Evolutionary conservation across 2,329 filamentous ascomycete genomes (phyloP), one percentile per base, ranked within the genome.

Genomic region (Teratosphaeria nubilosa): DNA sequence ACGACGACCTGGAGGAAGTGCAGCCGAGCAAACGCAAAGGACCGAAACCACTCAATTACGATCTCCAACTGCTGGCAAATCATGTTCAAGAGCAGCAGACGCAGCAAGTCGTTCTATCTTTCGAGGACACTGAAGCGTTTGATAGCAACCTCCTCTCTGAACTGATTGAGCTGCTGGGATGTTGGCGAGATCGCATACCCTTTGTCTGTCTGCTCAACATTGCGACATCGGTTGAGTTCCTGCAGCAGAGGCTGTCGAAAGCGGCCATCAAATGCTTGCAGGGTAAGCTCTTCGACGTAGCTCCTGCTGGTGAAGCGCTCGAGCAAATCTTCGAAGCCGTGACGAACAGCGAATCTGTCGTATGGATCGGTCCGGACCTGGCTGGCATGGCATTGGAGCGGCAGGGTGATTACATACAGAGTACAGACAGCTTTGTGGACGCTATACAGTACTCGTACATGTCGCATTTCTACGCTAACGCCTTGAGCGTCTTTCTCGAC

Each of bases 71-170:
- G 25, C 73, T 94, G 31, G 75, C 85, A 60, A 78, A 82, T 27
- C 85, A 82, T 70, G 77, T 85, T 14, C 78, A 77, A 59, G 74
- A 77, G 9, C 79, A 80, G 41, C 70, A 73, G 25, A 80, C 79
- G 31, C 73, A 80, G 48, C 83, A 84, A 64, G 80, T 92, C 10
- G 80, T 90, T 55, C 77, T 95, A 54, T 84, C 86, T 0, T 84
- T 94, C 59, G 86, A 91, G 69, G 89, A 94, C 67, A 90, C 87
- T 62, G 90, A 94, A 72, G 88, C 86, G 0, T 91, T 94, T 68
- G 88, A 91, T 65, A 83, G 83, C 53, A 76, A 76, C 31, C 73
- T 94, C n/a, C 74, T 95, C 13, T 85, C 84, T 1, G 88, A 92
- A 59, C 69, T 90, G 37, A 80, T 92, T 52, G 77, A 80, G 41